phyloP scores from a whole-genome alignment of 2,329 filamentous ascomycete genomes.

The Ploettnerulaceae sp. region DNA sequence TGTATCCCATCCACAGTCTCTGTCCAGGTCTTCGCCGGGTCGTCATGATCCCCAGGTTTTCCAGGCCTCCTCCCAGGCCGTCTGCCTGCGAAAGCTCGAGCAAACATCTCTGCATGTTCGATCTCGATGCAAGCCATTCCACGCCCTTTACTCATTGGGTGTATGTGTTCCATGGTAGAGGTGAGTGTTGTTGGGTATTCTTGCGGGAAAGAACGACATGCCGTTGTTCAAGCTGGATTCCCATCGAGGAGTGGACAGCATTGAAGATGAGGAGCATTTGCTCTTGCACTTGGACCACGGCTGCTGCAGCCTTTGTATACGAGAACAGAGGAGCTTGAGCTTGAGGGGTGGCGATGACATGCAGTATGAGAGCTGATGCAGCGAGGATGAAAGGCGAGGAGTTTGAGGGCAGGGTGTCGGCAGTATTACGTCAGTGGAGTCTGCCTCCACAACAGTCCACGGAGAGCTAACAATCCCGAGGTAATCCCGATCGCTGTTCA shows the following conservation, averaged over 20 bases:
- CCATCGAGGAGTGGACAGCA: slow-evolving; percentile 67
- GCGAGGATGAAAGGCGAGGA: slow-evolving; percentile 1
- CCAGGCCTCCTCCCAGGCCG: slow-evolving; percentile 1
- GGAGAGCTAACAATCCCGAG: neutral
- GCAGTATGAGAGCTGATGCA: neutral
- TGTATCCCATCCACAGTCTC: slow-evolving; percentile 1
- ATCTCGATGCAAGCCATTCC: slow-evolving; percentile 72
- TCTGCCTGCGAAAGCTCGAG: slow-evolving; percentile 30
- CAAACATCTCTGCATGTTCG: slow-evolving; percentile 66
- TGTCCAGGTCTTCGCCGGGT: neutral
- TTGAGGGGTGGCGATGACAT: neutral
- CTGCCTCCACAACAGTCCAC: neutral
- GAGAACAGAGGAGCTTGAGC: neutral
- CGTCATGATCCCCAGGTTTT: slow-evolving; percentile 4
- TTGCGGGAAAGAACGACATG: slow-evolving; percentile 64
- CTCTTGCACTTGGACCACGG: slow-evolving; percentile 9
- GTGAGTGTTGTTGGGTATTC: slow-evolving; percentile 57
- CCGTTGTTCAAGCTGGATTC: slow-evolving; percentile 69
- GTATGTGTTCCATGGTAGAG: slow-evolving; percentile 60
- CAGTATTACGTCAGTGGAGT: neutral
- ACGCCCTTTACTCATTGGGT: slow-evolving; percentile 45
- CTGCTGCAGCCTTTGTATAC: neutral
- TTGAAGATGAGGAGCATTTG: slow-evolving; percentile 67
- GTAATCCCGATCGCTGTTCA: too few species aligned
- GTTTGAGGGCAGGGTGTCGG: neutral